phyloP scores from a whole-genome alignment of 73 alveolate genomes.

The Paramecium biaurelia region DNA sequence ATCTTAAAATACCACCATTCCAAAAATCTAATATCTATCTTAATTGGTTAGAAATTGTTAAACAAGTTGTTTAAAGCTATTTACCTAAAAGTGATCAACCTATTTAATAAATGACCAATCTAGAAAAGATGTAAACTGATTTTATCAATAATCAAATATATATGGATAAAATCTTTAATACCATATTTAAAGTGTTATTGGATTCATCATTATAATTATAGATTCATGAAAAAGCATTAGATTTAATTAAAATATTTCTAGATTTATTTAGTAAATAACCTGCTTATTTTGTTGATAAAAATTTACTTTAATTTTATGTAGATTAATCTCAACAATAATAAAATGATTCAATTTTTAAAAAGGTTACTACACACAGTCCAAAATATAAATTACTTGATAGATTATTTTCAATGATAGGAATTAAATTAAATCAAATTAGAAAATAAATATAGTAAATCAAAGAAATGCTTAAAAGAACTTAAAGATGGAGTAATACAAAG shows the following conservation, averaged over 20 bases:
- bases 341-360: not conserved
- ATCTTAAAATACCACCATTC: not conserved
- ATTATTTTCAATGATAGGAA: slow-evolving; percentile 15
- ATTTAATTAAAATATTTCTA: not conserved
- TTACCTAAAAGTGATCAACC: not conserved
- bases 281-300: not conserved
- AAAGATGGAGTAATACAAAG: not conserved
- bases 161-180: slow-evolving; percentile 33
- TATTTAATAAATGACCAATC: not conserved
- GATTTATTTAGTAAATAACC: not conserved
- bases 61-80: not conserved
- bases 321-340: not conserved
- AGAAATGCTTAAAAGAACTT: not conserved
- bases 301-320: not conserved
- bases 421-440: slow-evolving; percentile 32
- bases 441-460: not conserved
- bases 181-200: not conserved
- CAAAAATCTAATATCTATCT: not conserved
- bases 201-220: not conserved
- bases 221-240: slow-evolving; percentile 30
- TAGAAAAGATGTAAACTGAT: slow-evolving; percentile 4
- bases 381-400: not conserved
- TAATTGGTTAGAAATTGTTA: slow-evolving; percentile 27
- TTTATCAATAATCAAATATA: not conserved
- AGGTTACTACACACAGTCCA: not conserved